Conservation (phyloP, 805 yeast genomes). For the Nakazawaea holstii region DNA sequence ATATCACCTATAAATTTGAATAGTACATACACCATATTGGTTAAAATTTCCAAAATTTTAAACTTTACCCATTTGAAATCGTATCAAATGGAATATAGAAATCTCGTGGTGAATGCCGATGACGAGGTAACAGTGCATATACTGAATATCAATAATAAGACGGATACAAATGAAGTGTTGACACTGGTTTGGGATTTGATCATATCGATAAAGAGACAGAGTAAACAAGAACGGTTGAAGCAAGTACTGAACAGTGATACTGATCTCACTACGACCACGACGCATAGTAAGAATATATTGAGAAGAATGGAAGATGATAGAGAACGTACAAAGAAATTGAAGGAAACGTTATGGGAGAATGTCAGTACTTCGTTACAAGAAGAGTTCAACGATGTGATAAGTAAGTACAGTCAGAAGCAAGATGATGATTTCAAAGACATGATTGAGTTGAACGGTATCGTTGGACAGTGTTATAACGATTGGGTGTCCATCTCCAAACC, state of each 20-base stretch:
- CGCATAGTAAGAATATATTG: constrained; percentile 43
- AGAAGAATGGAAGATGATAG: constrained; percentile 89
- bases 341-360: constrained; percentile 76
- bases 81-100: background rate
- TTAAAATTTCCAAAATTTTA: constrained; percentile 20
- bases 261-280: constrained; percentile 14
- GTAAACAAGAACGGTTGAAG: constrained; percentile 45
- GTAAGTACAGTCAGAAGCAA: constrained; percentile 35
- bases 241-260: constrained; percentile 27
- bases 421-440: constrained; percentile 46
- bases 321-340: constrained; percentile 80
- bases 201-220: constrained; percentile 39
- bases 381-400: constrained; percentile 49
- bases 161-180: constrained; percentile 11
- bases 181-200: constrained; percentile 43
- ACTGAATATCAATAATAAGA: constrained; percentile 9
- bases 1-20: constrained; percentile 24
- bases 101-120: background rate
- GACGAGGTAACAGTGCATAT: background rate
- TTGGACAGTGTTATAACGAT: constrained; percentile 41
- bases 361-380: constrained; percentile 32
- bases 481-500: background rate
- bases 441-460: constrained; percentile 50
- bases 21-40: constrained; percentile 20
- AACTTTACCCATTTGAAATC: constrained; percentile 16